Evolutionary conservation across 1,139 yeast species (phyloP).

Genomic region (Yamadazyma aaseri): DNA sequence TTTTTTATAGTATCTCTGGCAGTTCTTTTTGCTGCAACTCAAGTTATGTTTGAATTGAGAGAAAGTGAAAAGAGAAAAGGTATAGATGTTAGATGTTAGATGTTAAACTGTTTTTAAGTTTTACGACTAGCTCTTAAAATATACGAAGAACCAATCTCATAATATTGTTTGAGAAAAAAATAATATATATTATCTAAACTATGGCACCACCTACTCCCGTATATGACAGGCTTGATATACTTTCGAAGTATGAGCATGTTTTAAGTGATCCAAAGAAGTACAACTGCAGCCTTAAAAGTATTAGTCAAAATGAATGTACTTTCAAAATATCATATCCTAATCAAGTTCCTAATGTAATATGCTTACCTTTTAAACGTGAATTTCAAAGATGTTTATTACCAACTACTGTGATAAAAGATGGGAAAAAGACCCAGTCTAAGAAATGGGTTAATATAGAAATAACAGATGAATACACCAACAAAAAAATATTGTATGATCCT

Average conservation of each 20-base stretch:
- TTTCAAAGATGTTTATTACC: slow-evolving; percentile 48
- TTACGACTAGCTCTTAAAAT: too few relatives aligned
- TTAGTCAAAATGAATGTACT: slow-evolving; percentile 53
- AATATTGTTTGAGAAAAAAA: too few relatives aligned
- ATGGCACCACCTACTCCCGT: slow-evolving; percentile 55
- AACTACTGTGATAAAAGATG: slow-evolving; percentile 20
- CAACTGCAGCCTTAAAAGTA: slow-evolving; percentile 41
- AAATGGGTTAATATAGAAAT: slow-evolving; percentile 45
- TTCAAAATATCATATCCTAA: slow-evolving; percentile 30
- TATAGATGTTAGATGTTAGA: slow-evolving; percentile 71
- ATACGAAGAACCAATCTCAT: too few relatives aligned
- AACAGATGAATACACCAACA: slow-evolving; percentile 39
- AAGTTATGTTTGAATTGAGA: slow-evolving; percentile 92
- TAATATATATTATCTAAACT: too few relatives aligned
- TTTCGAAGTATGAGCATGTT: slow-evolving; percentile 24
- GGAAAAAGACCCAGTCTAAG: slow-evolving; percentile 24
- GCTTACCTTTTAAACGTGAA: slow-evolving; percentile 54
- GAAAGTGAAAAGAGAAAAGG: slow-evolving; percentile 85
- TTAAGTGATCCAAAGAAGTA: slow-evolving; percentile 32
- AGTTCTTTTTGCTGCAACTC: slow-evolving; percentile 79
- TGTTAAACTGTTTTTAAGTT: too few relatives aligned
- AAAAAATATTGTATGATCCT: slow-evolving; percentile 22
- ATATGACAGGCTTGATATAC: slow-evolving; percentile 29
- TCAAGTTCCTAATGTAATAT: slow-evolving; percentile 38
- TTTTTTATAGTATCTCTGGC: slow-evolving; percentile 65